These are phyloP conservation scores for Debaryomycetaceae sp. DNA, from an alignment of 1,139 yeast genomes.

Conservation along the genomic window DNA sequence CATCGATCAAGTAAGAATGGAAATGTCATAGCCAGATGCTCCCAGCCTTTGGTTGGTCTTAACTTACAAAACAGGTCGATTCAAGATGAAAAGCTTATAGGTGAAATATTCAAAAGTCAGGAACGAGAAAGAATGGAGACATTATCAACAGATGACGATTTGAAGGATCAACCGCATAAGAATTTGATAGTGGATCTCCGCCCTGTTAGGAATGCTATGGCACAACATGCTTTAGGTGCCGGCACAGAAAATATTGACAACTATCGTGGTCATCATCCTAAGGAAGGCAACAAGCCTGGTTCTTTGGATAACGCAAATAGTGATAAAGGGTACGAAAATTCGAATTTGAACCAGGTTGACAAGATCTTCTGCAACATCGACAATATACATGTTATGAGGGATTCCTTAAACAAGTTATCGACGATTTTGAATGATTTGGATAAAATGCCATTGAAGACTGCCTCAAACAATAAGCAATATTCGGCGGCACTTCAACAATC, in stretches of 20 bases:
- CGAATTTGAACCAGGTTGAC: slow-evolving; percentile 27
- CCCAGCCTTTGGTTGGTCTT: slow-evolving; percentile 91
- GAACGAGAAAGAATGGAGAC: slow-evolving; percentile 25
- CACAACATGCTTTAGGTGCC: slow-evolving; percentile 95
- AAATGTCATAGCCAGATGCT: slow-evolving; percentile 80
- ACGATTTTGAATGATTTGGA: slow-evolving; percentile 71
- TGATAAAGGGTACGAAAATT: slow-evolving; percentile 3
- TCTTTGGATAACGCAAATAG: slow-evolving; percentile 6
- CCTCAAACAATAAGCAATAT: slow-evolving; percentile 11
- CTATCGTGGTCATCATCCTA: slow-evolving; percentile 44
- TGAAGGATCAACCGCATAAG: slow-evolving; percentile 43
- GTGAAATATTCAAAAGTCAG: slow-evolving; percentile 62
- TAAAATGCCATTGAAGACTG: slow-evolving; percentile 30
- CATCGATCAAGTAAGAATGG: slow-evolving; percentile 58
- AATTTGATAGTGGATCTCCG: slow-evolving; percentile 87
- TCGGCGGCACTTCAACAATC: slow-evolving; percentile 34
- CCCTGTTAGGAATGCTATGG: slow-evolving; percentile 93
- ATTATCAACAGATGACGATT: slow-evolving; percentile 15
- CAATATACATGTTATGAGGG: slow-evolving; percentile 93
- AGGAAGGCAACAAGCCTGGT: slow-evolving; percentile 6
- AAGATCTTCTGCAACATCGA: slow-evolving; percentile 88
- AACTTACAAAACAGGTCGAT: slow-evolving; percentile 78
- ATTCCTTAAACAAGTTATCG: slow-evolving; percentile 64
- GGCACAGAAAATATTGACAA: slow-evolving; percentile 93
- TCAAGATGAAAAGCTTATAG: slow-evolving; percentile 83